Base-by-base conservation (phyloP, 2,329 filamentous ascomycete genomes). In the Hypomyces rosellus region DNA sequence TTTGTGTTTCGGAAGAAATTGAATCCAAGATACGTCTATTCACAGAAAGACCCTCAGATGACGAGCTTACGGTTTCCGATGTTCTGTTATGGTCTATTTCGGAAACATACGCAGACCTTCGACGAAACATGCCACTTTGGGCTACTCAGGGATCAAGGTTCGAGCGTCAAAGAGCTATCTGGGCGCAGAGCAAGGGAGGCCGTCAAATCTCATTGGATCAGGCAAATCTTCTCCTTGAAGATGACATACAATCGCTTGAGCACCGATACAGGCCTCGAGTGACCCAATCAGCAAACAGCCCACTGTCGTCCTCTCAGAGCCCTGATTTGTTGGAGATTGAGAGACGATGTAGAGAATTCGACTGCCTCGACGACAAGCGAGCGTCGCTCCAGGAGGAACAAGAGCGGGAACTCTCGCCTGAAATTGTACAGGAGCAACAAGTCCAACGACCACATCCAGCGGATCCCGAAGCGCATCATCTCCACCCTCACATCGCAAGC, bases 341-440 rank as follows among this genome's bases (percentile, higher is more conserved):
- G 9, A 8, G 34, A 16, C 46, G 39, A 11, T 16, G 16, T 18
- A n/a, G 14, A 9, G 16, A 7, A 45, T 40, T 48, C 22, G 40
- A 33, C 1, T 25, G 36, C 4, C 18, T 46, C 14, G n/a, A 9
- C 11, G 13, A 20, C 9, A 38, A 16, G 5, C 34, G 22, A n/a
- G 38, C 49, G 0, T 14, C 22, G 3, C 37, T 52, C 5, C 37
- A 25, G 14, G 82, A 88, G 57, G 85, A 89, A 51, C 82, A 88
- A 55, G 85, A 89, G 59, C 73, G 84, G 0, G 85, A 88, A 54
- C 67, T 89, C 0, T 72, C 80, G 0, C 81, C 81, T 0, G 84
- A 89, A 53, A 73, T 79, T 1, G 80, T 88, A 55, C 65, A 76
- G 22, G 80, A 88, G 57, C 67, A 73, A 1, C 67, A 86, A 45